Evolutionary conservation across 495 filamentous ascomycete species (phyloP).

Genomic region (Daldinia loculata): DNA sequence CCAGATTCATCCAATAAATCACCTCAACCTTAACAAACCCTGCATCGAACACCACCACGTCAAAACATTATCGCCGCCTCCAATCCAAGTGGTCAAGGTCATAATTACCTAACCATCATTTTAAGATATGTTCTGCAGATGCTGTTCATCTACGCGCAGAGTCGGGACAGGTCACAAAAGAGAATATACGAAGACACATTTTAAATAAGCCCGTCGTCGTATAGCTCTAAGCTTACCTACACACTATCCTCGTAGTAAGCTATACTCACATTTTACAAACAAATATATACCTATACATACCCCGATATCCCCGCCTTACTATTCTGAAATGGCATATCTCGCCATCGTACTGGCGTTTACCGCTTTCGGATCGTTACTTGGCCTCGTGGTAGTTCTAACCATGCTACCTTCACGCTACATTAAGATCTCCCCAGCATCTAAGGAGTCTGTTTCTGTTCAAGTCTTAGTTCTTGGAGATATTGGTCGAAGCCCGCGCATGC

Average conservation of each 20-base stretch:
- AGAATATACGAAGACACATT: background rate
- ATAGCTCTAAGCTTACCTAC: background rate
- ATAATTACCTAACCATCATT: conserved; percentile 11
- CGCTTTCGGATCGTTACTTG: conserved; percentile 31
- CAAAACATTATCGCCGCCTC: background rate
- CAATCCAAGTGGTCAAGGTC: background rate
- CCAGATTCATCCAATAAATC: conserved; percentile 10
- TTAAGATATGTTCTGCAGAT: background rate
- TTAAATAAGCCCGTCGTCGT: background rate
- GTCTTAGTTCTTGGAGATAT: conserved; percentile 98
- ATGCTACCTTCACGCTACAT: conserved; percentile 42
- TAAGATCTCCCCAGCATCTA: conserved; percentile 39
- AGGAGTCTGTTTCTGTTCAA: conserved; percentile 64
- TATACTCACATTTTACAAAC: background rate
- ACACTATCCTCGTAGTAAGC: background rate
- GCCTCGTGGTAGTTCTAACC: conserved; percentile 19
- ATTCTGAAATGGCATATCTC: conserved; percentile 40
- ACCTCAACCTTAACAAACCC: conserved; percentile 2
- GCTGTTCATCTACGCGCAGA: background rate
- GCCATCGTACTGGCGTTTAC: conserved; percentile 40
- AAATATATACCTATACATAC: background rate
- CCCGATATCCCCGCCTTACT: conserved; percentile 24
- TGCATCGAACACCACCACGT: conserved; percentile 22
- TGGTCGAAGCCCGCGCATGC: conserved; percentile 96
- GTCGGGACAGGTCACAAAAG: background rate